Conservation (phyloP, 1,139 yeast species). For the Magnusiomyces tetraspermus region DNA sequence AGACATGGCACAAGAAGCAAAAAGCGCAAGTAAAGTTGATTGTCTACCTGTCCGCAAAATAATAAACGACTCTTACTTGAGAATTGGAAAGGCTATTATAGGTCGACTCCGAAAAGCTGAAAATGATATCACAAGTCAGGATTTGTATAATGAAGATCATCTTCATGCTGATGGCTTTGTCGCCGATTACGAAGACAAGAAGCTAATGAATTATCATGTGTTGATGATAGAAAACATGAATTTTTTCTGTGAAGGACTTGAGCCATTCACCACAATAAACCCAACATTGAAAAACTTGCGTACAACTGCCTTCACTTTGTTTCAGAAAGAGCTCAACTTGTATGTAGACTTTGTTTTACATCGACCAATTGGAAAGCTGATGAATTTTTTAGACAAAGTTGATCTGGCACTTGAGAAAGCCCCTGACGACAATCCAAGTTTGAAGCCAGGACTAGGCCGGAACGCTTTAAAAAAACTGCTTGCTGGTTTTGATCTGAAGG, state of each 20-base stretch:
- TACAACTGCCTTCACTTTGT: slow-evolving; percentile 32
- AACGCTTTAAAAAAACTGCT: slow-evolving; percentile 50
- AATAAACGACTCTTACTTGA: slow-evolving; percentile 39
- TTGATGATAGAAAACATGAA: slow-evolving; percentile 56
- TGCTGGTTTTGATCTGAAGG: slow-evolving; percentile 47
- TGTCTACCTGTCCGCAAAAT: slow-evolving; percentile 30
- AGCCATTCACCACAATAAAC: slow-evolving; percentile 30
- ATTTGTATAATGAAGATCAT: not conserved
- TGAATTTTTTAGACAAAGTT: slow-evolving; percentile 57
- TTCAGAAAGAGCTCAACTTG: slow-evolving; percentile 38
- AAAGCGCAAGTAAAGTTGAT: slow-evolving; percentile 21
- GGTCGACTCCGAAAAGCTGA: slow-evolving; percentile 27
- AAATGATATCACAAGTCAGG: slow-evolving; percentile 11
- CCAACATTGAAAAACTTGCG: slow-evolving; percentile 27
- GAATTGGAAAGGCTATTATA: slow-evolving; percentile 28
- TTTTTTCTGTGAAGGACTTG: slow-evolving; percentile 46
- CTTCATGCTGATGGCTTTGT: slow-evolving; percentile 5
- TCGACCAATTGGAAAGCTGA: slow-evolving; percentile 54
- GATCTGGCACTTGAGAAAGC: slow-evolving; percentile 41
- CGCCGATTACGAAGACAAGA: slow-evolving; percentile 44
- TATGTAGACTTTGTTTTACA: slow-evolving; percentile 47
- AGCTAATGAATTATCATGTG: slow-evolving; percentile 47
- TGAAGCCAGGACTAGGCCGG: slow-evolving; percentile 55
- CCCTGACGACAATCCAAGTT: slow-evolving; percentile 40
- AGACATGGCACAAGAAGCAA: slow-evolving; percentile 14